A percentile compares a stretch with the other conserved stretches of the same genome.
Conservation (phyloP, 768 basidiomycete genomes). For the Suillus cothurnatus region DNA sequence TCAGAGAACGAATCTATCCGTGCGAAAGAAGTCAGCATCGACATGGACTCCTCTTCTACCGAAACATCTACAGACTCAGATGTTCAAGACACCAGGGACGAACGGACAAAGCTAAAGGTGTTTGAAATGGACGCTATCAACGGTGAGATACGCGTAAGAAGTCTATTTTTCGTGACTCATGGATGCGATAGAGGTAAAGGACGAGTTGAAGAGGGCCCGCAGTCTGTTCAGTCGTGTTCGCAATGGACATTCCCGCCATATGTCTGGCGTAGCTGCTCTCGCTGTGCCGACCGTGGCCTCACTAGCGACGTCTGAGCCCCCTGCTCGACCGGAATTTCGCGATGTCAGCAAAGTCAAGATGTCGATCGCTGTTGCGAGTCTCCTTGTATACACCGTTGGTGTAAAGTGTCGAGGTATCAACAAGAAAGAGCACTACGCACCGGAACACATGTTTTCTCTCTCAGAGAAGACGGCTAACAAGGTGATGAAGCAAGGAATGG, state of each 20-base stretch:
- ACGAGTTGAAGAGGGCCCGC: slow-evolving; percentile 42
- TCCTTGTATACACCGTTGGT: slow-evolving; percentile 93
- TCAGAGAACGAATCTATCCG: slow-evolving; percentile 38
- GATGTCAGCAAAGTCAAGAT: slow-evolving; percentile 56
- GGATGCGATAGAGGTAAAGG: slow-evolving; percentile 36
- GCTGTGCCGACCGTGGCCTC: slow-evolving; percentile 15
- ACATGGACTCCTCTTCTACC: slow-evolving; percentile 46
- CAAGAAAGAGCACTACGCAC: slow-evolving; percentile 80
- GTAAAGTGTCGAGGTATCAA: slow-evolving; percentile 93
- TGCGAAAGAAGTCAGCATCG: slow-evolving; percentile 36
- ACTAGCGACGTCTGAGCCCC: slow-evolving; percentile 20
- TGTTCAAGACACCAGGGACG: slow-evolving; percentile 28
- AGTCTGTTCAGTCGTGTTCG: slow-evolving; percentile 46
- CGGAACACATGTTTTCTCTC: slow-evolving; percentile 90
- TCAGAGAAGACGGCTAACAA: slow-evolving; percentile 83
- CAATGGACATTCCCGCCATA: slow-evolving; percentile 28
- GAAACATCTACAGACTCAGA: slow-evolving; percentile 40
- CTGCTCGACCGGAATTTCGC: slow-evolving; percentile 17
- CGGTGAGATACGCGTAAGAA: slow-evolving; percentile 23
- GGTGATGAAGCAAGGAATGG: slow-evolving; percentile 66
- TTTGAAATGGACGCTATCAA: slow-evolving; percentile 39
- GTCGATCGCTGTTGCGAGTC: slow-evolving; percentile 68
- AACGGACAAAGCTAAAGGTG: slow-evolving; percentile 25
- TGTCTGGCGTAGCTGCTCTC: slow-evolving; percentile 19
- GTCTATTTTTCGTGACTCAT: not conserved